Evolutionary conservation across 805 yeast species (phyloP), one percentile per base, ranked within the genome.

Genomic region (Ascoidea tarda): DNA sequence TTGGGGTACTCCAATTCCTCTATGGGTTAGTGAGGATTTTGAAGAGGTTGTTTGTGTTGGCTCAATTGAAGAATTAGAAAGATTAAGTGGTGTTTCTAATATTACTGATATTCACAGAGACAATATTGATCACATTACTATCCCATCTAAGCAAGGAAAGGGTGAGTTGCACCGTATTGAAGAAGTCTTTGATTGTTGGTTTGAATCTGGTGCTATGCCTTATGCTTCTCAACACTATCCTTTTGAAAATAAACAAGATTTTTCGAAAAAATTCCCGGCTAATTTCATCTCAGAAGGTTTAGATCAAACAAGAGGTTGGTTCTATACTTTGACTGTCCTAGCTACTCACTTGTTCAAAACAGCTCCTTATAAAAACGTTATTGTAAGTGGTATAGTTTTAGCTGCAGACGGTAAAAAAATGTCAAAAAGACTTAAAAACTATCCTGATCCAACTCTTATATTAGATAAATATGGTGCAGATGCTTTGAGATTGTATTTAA

Each of bases 301-400:
- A 62, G 99, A 93, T 72, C 99, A 93, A 75, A 93, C 99, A 55
- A 87, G 99, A 80, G 99, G 99, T 67, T 93, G 99, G 99, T 93
- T 93, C 73, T 93, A 93, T 71, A 93, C 99, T 51, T 77, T 93
- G 68, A 84, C 95, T 49, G 96, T 93, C 31, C 77, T 93, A 63
- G 99, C 98, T 68, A 87, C 96, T 54, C 97, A 91, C 62, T 73
- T 93, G 62, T 93, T 93, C 73, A 83, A 85, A 63, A 78, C 82
- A 54, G 95, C 95, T 58, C 98, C 99, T 50, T 93, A 85, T 76
- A 74, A 91, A 70, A 93, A 93, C 68, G 96, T 90, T 58, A 87
- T 93, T 67, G 99, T 93, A 51, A 76, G 89, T 47, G 99, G 99
- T 76, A 87, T 93, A 65, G 96, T 93, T 48, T 77, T 93, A 60